phyloP scores from a whole-genome alignment of 2,329 filamentous ascomycete genomes.

The Tolypocladium nubicola region DNA sequence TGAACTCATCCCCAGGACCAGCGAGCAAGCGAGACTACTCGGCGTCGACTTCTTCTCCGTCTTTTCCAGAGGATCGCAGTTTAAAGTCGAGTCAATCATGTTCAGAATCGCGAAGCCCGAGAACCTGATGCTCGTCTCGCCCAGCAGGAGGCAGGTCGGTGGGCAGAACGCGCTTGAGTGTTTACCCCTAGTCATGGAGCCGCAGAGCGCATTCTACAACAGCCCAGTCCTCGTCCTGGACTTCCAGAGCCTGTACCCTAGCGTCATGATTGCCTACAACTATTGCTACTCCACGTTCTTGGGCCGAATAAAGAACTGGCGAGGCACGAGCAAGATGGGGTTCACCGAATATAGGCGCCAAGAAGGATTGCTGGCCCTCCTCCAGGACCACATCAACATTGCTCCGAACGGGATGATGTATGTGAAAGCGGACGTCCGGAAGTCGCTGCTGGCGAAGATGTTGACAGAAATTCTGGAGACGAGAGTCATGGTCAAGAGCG shows the following conservation, averaged over 20 bases:
- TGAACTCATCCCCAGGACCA: constrained; percentile 78
- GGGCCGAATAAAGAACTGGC: constrained; percentile 75
- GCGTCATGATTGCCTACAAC: constrained; percentile 98
- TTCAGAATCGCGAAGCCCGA: constrained; percentile 97
- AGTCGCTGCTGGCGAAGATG: constrained; percentile 92
- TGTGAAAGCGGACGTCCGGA: constrained; percentile 71
- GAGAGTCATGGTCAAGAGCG: constrained; percentile 92
- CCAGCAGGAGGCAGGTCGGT: constrained; percentile 83
- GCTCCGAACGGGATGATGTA: constrained; percentile 97
- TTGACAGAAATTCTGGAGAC: constrained; percentile 91
- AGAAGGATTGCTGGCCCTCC: constrained; percentile 60
- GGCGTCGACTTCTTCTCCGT: constrained; percentile 97
- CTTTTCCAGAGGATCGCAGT: constrained; percentile 88
- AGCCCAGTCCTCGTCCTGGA: constrained; percentile 85
- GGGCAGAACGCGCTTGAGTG: constrained; percentile 92
- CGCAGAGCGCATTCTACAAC: constrained; percentile 86
- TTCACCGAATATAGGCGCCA: constrained; percentile 80
- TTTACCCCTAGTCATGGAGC: constrained; percentile 92
- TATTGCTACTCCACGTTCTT: constrained; percentile 97
- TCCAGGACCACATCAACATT: constrained; percentile 82
- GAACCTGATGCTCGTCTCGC: constrained; percentile 83
- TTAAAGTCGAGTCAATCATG: constrained; percentile 98
- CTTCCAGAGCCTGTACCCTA: constrained; percentile 93
- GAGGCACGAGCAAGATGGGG: constrained; percentile 89
- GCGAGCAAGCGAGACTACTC: constrained; percentile 84